Percentiles rank a stretch among this genome's conserved stretches.
Evolutionary conservation across 2,329 filamentous ascomycete genomes (phyloP).

Genomic region (Endothia cerciana): DNA sequence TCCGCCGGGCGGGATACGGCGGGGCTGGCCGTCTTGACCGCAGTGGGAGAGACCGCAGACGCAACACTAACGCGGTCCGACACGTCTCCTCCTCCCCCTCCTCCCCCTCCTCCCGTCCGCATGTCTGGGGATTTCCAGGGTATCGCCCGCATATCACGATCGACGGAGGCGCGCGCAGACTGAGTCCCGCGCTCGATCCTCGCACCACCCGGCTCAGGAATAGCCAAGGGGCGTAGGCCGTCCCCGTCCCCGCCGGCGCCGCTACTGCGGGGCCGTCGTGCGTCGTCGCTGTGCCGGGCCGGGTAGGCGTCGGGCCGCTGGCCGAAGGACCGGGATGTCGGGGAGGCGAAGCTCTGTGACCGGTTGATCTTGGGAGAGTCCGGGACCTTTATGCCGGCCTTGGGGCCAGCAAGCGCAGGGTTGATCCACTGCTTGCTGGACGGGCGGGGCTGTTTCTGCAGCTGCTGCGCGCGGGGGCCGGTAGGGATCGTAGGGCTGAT

Average conservation of each 20-base stretch:
- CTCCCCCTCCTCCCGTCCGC: not conserved
- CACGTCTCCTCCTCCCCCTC: constrained; percentile 27
- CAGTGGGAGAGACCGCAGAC: constrained; percentile 26
- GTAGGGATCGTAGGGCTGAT: constrained; percentile 55
- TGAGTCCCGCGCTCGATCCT: constrained; percentile 46
- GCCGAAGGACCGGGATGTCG: constrained; percentile 39
- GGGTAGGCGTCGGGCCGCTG: constrained; percentile 41
- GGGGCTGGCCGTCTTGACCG: constrained; percentile 28
- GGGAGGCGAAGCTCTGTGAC: constrained; percentile 53
- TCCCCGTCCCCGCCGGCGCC: constrained; percentile 54
- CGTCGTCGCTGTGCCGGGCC: constrained; percentile 47
- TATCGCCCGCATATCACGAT: constrained; percentile 35
- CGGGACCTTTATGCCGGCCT: constrained; percentile 43
- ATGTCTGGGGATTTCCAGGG: constrained; percentile 31
- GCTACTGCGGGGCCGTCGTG: constrained; percentile 56
- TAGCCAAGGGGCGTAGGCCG: constrained; percentile 45
- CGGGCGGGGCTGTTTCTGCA: constrained; percentile 48
- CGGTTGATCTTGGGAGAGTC: constrained; percentile 57
- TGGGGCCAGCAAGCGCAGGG: constrained; percentile 48
- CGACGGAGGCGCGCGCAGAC: constrained; percentile 39
- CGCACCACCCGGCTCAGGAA: constrained; percentile 53
- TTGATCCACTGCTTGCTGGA: constrained; percentile 66
- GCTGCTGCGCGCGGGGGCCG: constrained; percentile 56
- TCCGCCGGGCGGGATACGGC: constrained; percentile 19
- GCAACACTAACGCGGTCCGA: constrained; percentile 28